These are phyloP conservation scores for Lagenidium giganteum DNA, from an alignment of 352 stramenopile species.

Conservation along the genomic window DNA sequence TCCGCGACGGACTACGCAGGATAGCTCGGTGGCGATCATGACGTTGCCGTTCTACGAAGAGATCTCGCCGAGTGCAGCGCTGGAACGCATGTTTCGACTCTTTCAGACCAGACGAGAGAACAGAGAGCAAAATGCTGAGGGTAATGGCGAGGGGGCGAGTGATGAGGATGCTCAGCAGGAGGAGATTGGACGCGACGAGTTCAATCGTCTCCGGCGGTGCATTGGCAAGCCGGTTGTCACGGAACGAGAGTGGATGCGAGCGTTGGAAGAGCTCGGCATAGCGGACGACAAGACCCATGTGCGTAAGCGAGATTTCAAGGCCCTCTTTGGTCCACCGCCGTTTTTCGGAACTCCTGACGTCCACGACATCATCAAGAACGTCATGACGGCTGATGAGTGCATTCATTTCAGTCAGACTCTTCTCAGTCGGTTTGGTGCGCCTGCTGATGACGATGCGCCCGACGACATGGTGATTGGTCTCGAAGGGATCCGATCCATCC, in stretches of 20 bases:
- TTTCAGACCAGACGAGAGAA: conserved; percentile 13
- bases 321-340: conserved; percentile 42
- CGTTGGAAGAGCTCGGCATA: conserved; percentile 31
- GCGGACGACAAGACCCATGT: conserved; percentile 12
- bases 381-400: conserved; percentile 35
- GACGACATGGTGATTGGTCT: conserved; percentile 25
- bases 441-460: background rate
- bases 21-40: conserved; percentile 22
- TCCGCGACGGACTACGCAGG: conserved; percentile 12
- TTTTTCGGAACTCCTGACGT: conserved; percentile 45
- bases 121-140: background rate
- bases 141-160: conserved; percentile 6
- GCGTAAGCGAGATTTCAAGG: conserved; percentile 36
- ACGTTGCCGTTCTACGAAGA: conserved; percentile 51
- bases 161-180: conserved; percentile 4
- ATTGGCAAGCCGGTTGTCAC: conserved; percentile 22
- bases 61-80: conserved; percentile 32
- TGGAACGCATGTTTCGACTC: conserved; percentile 37
- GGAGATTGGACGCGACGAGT: conserved; percentile 27
- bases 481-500: conserved; percentile 26
- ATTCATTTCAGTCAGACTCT: conserved; percentile 42
- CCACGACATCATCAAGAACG: conserved; percentile 29
- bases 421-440: conserved; percentile 26
- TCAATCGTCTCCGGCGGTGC: conserved; percentile 35
- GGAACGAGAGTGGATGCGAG: conserved; percentile 27